These are phyloP conservation scores for Isatis tinctoria DNA, from an alignment of 345 rosid genomes.

Conservation along the genomic window DNA sequence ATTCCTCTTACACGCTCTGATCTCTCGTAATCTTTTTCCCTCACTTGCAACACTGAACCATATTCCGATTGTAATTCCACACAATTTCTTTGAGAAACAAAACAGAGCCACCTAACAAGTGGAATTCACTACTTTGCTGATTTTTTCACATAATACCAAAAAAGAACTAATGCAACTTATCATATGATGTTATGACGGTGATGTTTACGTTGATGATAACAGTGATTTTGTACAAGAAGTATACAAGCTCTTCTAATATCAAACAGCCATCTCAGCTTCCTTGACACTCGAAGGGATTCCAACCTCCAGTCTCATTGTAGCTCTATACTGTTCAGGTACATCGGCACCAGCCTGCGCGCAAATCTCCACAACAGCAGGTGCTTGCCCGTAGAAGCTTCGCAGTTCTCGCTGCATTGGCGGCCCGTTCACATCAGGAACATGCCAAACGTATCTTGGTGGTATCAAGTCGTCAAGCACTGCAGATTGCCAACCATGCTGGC, in stretches of 20 bases:
- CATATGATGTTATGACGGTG: too few species aligned
- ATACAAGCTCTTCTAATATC: constrained; percentile 23
- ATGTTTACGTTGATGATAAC: too few species aligned
- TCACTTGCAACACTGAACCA: constrained; percentile 32
- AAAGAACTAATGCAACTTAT: too few species aligned
- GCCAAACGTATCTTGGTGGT: constrained; percentile 95
- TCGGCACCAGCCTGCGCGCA: constrained; percentile 80
- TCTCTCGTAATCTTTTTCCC: constrained; percentile 39
- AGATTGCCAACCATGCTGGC: constrained; percentile 96
- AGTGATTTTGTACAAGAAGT: constrained; percentile 12
- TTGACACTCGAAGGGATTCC: constrained; percentile 67
- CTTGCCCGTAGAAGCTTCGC: constrained; percentile 75
- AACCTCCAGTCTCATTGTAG: constrained; percentile 94
- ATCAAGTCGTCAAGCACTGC: constrained; percentile 84
- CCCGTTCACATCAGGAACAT: constrained; percentile 72
- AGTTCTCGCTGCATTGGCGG: constrained; percentile 68
- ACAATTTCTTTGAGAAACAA: too few species aligned
- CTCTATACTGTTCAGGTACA: constrained; percentile 69
- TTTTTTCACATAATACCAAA: too few species aligned
- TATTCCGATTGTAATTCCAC: too few species aligned
- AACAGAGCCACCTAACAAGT: too few species aligned
- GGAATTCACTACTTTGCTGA: too few species aligned
- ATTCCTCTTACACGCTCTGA: constrained; percentile 50
- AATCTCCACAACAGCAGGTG: constrained; percentile 88
- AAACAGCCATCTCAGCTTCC: constrained; percentile 97